phyloP scores from a whole-genome alignment of 2,329 filamentous ascomycete species.

The Fonsecaea multimorphosa region DNA sequence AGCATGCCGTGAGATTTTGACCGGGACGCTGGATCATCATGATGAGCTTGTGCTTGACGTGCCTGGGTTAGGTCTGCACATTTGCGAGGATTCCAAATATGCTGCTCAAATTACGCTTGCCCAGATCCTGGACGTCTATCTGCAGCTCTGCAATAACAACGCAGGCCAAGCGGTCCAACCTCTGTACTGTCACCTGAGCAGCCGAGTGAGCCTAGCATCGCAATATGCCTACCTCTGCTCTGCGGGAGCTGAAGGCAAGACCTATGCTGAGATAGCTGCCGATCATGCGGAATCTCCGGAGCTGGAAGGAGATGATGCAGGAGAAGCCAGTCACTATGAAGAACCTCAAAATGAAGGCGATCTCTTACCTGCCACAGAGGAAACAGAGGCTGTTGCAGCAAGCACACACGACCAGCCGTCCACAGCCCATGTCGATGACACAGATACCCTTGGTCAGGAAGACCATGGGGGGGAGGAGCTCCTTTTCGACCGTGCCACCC shows the following conservation, averaged over 20 bases:
- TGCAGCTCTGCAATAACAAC: conserved; percentile 66
- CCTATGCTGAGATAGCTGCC: conserved; percentile 56
- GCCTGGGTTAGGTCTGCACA: conserved; percentile 60
- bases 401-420: neutral
- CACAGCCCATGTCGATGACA: neutral
- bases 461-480: neutral
- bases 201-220: conserved; percentile 60
- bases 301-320: conserved; percentile 15
- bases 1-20: conserved; percentile 58
- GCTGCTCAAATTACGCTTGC: conserved; percentile 59
- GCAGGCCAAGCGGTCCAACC: conserved; percentile 59
- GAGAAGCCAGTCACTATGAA: conserved; percentile 5
- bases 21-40: conserved; percentile 61
- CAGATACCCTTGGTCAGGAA: neutral
- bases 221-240: conserved; percentile 60
- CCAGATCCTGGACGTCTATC: conserved; percentile 65
- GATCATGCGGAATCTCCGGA: conserved; percentile 35
- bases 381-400: neutral
- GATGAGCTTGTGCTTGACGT: conserved; percentile 64
- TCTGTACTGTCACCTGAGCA: conserved; percentile 64
- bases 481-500: neutral
- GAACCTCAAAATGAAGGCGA: conserved; percentile 9
- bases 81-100: conserved; percentile 62
- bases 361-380: neutral
- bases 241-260: conserved; percentile 63